phyloP scores from a whole-genome alignment of 768 basidiomycete genomes.

The Xerocomellus dryophilus region DNA sequence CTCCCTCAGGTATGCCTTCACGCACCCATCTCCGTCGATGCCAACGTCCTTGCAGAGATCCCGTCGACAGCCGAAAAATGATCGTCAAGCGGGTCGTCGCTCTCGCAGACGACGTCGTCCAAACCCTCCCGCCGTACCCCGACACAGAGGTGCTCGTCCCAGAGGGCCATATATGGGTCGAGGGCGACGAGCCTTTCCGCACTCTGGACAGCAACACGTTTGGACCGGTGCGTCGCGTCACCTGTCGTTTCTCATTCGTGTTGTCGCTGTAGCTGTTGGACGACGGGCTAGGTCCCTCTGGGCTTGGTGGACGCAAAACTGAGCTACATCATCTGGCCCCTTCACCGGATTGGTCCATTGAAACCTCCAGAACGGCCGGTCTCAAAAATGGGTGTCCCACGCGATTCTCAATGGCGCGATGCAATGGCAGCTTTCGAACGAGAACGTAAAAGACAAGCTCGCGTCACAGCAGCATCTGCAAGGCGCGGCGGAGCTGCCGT shows the following conservation, averaged over 20 bases:
- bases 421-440: slow-evolving; percentile 33
- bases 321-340: slow-evolving; percentile 50
- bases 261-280: neutral
- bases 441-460: slow-evolving; percentile 24
- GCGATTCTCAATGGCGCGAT: slow-evolving; percentile 25
- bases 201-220: slow-evolving; percentile 72
- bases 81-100: slow-evolving; percentile 68
- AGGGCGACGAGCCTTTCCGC: slow-evolving; percentile 44
- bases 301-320: slow-evolving; percentile 52
- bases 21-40: neutral
- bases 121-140: slow-evolving; percentile 68
- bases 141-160: slow-evolving; percentile 53
- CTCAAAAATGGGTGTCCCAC: slow-evolving; percentile 16
- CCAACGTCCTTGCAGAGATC: slow-evolving; percentile 46
- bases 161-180: slow-evolving; percentile 68
- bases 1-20: slow-evolving; percentile 46
- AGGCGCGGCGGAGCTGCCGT: neutral
- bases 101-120: slow-evolving; percentile 58
- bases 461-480: slow-evolving; percentile 21
- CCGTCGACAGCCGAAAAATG: slow-evolving; percentile 47
- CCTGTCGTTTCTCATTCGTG: neutral
- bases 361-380: slow-evolving; percentile 21
- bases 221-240: slow-evolving; percentile 52
- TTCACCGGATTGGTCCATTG: slow-evolving; percentile 42
- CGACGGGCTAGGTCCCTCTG: slow-evolving; percentile 35